These are phyloP conservation scores for Gamsiella multidivaricata DNA, from an alignment of 192 early-diverging fungal species.

Conservation along the genomic window DNA sequence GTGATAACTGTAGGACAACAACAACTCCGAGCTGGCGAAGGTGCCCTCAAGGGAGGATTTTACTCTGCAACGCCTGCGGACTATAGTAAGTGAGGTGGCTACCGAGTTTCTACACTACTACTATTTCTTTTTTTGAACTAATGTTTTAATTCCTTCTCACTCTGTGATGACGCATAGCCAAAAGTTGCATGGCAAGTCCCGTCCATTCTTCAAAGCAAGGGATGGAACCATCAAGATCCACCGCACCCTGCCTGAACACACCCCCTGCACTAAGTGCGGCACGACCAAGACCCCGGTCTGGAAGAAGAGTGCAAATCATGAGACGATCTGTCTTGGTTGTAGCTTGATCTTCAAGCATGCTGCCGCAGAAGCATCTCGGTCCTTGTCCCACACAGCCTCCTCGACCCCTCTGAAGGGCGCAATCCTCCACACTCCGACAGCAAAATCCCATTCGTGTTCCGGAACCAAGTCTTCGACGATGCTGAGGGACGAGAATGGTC, in stretches of 20 bases:
- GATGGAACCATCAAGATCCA: constrained; percentile 55
- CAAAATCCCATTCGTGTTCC: too few relatives aligned
- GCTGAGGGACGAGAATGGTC: too few relatives aligned
- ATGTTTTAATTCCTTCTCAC: not conserved
- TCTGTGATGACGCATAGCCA: constrained; percentile 7
- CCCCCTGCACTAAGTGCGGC: constrained; percentile 18
- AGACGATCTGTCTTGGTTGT: constrained; percentile 20
- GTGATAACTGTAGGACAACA: constrained; percentile 33
- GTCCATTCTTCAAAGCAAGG: constrained; percentile 44
- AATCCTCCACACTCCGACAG: too few relatives aligned
- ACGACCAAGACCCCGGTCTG: constrained; percentile 20
- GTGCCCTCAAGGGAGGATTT: constrained; percentile 34
- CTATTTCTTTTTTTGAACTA: not conserved
- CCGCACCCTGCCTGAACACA: constrained; percentile 20
- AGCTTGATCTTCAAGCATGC: constrained; percentile 2
- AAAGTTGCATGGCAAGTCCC: constrained; percentile 39
- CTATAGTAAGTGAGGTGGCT: constrained; percentile 23
- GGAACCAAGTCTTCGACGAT: too few relatives aligned
- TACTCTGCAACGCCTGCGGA: constrained; percentile 50
- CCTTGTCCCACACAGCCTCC: not conserved
- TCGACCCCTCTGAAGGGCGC: too few relatives aligned
- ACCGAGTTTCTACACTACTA: not conserved
- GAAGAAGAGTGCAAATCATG: constrained; percentile 7
- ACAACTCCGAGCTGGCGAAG: constrained; percentile 47
- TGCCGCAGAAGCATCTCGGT: not conserved